Evolutionary conservation across 1,139 yeast species (phyloP), one percentile per base, ranked within the genome.

Genomic region (Eremothecium sinecaudum): DNA sequence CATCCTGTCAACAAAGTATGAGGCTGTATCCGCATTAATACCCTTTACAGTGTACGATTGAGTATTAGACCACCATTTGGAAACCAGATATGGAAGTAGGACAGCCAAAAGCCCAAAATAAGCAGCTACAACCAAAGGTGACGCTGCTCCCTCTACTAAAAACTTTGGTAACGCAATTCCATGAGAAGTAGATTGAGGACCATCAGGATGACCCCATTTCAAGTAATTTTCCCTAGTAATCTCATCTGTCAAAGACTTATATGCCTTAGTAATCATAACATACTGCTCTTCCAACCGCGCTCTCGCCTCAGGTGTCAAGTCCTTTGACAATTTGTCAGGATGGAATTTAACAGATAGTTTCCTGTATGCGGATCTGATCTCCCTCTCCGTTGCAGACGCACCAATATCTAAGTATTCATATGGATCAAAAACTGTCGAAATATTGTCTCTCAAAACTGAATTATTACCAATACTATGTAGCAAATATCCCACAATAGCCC

Each of bases 161-260:
- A 84, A 84, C 56, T 80, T 79, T 25, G 99, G 99, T 46, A 92
- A 64, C 0, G 97, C 99, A 59, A 92, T 86, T 38, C 98, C 98
- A 56, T 84, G 96, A n/a, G 79, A 66, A n/a, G 81, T 69, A 31
- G 83, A 83, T 58, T 84, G 95, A 32, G 94, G 95, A 25, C 98
- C 98, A 62, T 92, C 98, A 5, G 99, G 99, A 56, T 92, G 94
- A 30, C 99, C 99, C 53, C 79, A 90, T 50, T 74, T 78, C 52
- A 79, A 64, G 56, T 73, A 87, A 58, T 92, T 92, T 45, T 81
- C 83, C 50, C 77, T 77, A 8, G 86, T 76, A 21, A 69, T 73
- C 46, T 83, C 95, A 59, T 92, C 98, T 9, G 98, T 92, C 46
- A 92, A 70, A 0, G 98, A 84, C 59, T 86, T 82, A 62, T 92